Percentiles rank a stretch among this genome's conserved stretches.
phyloP scores from a whole-genome alignment of 2,329 filamentous ascomycete genomes.

The Cladosporium velox region DNA sequence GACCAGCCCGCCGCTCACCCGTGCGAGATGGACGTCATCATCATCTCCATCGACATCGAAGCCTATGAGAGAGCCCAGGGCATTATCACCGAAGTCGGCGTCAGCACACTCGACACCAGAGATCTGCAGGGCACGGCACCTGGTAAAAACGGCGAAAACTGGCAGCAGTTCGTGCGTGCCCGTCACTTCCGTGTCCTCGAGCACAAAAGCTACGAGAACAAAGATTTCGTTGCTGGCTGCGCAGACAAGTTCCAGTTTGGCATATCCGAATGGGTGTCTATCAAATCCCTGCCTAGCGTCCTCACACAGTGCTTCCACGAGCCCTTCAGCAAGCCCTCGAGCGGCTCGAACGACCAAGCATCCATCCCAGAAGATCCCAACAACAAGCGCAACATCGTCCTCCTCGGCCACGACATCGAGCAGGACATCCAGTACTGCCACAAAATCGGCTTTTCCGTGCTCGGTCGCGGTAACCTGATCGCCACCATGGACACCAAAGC shows the following conservation, averaged over 20 bases:
- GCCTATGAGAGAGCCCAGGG: constrained; percentile 68
- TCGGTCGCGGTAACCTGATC: constrained; percentile 56
- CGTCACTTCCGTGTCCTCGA: constrained; percentile 79
- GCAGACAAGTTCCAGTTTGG: constrained; percentile 76
- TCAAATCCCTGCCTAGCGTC: constrained; percentile 46
- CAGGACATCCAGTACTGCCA: constrained; percentile 70
- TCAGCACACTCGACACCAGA: constrained; percentile 75
- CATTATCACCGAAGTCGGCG: constrained; percentile 80
- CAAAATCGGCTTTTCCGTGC: constrained; percentile 63
- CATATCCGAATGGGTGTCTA: constrained; percentile 56
- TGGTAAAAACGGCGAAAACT: constrained; percentile 63
- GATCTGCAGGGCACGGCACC: constrained; percentile 59
- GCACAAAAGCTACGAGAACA: constrained; percentile 62
- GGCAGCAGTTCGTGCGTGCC: constrained; percentile 66
- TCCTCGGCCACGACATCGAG: constrained; percentile 75
- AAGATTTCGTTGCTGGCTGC: constrained; percentile 68
- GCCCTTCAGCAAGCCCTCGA: constrained; percentile 50
- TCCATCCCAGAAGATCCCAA: constrained; percentile 25
- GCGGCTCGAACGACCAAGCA: background rate
- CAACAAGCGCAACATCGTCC: constrained; percentile 62
- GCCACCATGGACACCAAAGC: constrained; percentile 72
- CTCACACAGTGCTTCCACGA: constrained; percentile 59
- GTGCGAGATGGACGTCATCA: constrained; percentile 61
- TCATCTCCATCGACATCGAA: constrained; percentile 82
- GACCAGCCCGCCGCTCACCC: constrained; percentile 48